phyloP scores from a whole-genome alignment of 257 asterid species.

The Asclepias syriaca region DNA sequence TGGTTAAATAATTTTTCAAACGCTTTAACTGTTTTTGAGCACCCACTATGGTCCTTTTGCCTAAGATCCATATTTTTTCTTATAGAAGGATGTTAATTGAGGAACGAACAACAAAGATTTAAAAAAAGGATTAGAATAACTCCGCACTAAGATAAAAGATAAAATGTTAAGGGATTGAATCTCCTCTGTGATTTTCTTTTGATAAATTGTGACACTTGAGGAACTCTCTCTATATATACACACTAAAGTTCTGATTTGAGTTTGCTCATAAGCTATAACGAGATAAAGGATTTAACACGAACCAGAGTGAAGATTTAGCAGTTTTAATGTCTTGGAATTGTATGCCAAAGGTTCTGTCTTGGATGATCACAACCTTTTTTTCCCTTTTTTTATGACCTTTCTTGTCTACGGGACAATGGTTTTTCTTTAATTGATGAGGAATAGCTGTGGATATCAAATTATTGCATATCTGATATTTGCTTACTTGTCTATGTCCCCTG shows the following conservation, averaged over 20 bases:
- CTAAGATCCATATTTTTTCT: too few relatives aligned
- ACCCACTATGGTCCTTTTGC: too few relatives aligned
- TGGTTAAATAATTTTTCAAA: too few relatives aligned
- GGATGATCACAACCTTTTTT: neutral
- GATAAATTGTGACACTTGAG: neutral
- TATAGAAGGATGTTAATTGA: too few relatives aligned
- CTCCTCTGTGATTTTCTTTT: neutral
- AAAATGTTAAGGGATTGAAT: too few relatives aligned
- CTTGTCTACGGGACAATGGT: neutral
- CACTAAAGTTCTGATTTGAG: neutral
- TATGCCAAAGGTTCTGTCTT: neutral
- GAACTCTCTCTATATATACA: neutral
- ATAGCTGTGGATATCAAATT: neutral
- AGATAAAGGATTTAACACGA: neutral
- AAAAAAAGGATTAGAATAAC: too few relatives aligned
- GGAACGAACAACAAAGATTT: too few relatives aligned
- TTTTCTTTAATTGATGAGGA: neutral
- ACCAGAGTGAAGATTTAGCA: neutral
- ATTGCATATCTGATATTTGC: neutral
- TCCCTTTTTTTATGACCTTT: neutral
- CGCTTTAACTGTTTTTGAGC: too few relatives aligned
- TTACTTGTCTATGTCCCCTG: conserved; percentile 1
- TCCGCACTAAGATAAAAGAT: too few relatives aligned
- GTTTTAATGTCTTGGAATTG: conserved; percentile 4
- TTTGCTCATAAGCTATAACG: neutral